Percentiles rank a stretch among this genome's conserved stretches.
Evolutionary conservation across 2,329 filamentous ascomycete genomes (phyloP).

Genomic region (Chlorencoelia australis): DNA sequence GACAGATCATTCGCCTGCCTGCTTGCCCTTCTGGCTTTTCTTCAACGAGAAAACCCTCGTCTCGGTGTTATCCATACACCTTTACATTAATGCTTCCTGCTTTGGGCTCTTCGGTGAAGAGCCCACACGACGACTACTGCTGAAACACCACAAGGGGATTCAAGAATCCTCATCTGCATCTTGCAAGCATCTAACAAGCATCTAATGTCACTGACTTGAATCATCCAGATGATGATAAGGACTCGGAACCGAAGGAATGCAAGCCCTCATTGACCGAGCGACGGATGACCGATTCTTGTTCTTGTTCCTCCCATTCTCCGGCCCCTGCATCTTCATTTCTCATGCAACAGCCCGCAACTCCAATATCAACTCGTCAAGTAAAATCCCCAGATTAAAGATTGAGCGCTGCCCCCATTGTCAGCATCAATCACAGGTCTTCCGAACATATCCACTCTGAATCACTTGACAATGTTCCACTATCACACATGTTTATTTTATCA

Average conservation of each 20-base stretch:
- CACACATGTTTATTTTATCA: constrained; percentile 1
- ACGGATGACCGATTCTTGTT: too few relatives aligned
- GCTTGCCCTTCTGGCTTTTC: constrained; percentile 12
- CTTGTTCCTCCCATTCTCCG: too few relatives aligned
- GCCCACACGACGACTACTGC: constrained; percentile 3
- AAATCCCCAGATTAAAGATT: constrained; percentile 10
- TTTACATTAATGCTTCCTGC: constrained; percentile 1
- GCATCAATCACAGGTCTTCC: constrained; percentile 4
- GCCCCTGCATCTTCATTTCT: constrained; percentile 1
- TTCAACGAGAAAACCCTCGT: constrained; percentile 2
- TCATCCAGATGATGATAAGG: constrained; percentile 3
- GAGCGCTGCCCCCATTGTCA: constrained; percentile 6
- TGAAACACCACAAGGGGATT: constrained; percentile 9
- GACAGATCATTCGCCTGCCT: constrained; percentile 8
- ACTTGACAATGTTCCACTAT: constrained; percentile 4
- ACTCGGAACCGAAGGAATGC: constrained; percentile 7
- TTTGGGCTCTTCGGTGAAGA: constrained; percentile 1
- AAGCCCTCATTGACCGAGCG: too few relatives aligned
- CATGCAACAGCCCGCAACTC: constrained; percentile 11
- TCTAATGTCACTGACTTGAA: constrained; percentile 5
- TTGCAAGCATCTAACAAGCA: constrained; percentile 11
- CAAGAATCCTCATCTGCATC: neutral
- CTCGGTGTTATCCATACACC: constrained; percentile 5
- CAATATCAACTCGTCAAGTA: constrained; percentile 11
- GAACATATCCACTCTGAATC: constrained; percentile 4